Conservation (phyloP, 495 filamentous ascomycete species). For the Lasiosphaeriaceae sp. region DNA sequence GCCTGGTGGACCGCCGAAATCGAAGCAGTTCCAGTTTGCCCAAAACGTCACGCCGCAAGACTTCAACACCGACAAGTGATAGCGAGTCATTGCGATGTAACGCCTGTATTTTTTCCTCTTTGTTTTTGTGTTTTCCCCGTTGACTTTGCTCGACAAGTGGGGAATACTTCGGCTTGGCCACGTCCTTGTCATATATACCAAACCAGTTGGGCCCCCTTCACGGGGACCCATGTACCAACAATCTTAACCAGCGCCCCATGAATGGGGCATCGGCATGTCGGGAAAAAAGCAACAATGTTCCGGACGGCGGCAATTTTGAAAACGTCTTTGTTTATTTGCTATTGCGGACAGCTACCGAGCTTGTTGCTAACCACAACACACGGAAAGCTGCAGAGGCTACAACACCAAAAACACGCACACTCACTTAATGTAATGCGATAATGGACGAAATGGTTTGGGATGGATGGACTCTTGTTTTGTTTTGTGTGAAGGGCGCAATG, state of each 20-base stretch:
- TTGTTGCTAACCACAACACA: neutral
- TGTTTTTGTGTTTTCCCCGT: neutral
- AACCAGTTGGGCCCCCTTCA: neutral
- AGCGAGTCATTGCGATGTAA: neutral
- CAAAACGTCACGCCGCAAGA: slow-evolving; percentile 48
- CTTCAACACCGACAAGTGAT: slow-evolving; percentile 29
- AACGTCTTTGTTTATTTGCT: neutral
- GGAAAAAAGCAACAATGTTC: slow-evolving; percentile 1
- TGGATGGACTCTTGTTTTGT: neutral
- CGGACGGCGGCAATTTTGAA: neutral
- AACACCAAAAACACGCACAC: too few relatives aligned
- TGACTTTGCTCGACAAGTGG: neutral
- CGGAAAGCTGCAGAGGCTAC: slow-evolving; percentile 4
- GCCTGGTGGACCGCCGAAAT: slow-evolving; percentile 31
- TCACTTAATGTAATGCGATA: slow-evolving; percentile 15
- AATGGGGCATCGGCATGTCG: neutral
- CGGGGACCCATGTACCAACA: neutral
- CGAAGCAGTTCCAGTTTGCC: slow-evolving; percentile 47
- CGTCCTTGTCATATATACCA: neutral
- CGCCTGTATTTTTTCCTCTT: slow-evolving; percentile 1
- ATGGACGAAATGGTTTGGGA: slow-evolving; percentile 1
- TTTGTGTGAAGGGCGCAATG: neutral
- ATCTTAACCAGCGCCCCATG: neutral
- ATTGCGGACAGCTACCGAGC: too few relatives aligned
- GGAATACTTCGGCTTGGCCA: neutral